Conservation (phyloP, 2,329 filamentous ascomycete genomes). For the Botrytis fabae region DNA sequence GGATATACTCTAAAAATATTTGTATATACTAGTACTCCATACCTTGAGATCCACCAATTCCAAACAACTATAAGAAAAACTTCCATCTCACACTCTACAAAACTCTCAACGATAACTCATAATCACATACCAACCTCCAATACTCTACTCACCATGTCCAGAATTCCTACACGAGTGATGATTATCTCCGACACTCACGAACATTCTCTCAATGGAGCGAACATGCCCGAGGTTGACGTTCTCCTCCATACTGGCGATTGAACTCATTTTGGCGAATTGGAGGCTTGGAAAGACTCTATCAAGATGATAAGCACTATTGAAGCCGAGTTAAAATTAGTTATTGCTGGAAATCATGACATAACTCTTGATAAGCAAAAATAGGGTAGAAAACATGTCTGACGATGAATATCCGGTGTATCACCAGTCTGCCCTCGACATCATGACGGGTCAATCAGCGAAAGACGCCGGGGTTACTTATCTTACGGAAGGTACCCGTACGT, state of each 20-base stretch:
- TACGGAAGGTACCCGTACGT: constrained; percentile 26
- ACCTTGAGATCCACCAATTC: background rate
- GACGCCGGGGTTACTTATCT: constrained; percentile 31
- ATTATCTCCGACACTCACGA: constrained; percentile 36
- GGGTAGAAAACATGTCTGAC: constrained; percentile 24
- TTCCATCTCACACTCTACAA: too few relatives aligned
- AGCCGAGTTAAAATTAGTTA: constrained; percentile 60
- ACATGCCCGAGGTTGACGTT: constrained; percentile 39
- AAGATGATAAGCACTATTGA: constrained; percentile 42
- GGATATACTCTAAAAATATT: background rate
- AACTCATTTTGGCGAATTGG: constrained; percentile 38
- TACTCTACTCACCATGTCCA: constrained; percentile 20
- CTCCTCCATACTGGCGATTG: constrained; percentile 45
- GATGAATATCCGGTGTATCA: constrained; percentile 20
- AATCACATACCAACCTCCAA: background rate
- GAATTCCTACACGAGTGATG: constrained; percentile 31
- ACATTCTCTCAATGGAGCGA: constrained; percentile 26
- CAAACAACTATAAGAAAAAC: too few relatives aligned
- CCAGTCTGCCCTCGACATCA: constrained; percentile 18
- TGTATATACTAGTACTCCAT: background rate
- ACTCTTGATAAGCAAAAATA: background rate
- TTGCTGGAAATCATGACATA: constrained; percentile 63
- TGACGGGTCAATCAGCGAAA: constrained; percentile 22
- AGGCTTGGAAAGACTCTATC: constrained; percentile 36
- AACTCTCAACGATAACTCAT: background rate